Percentiles rank a stretch among this genome's conserved stretches.
These are phyloP conservation scores for Suhomyces choctaworum DNA, from an alignment of 1,139 yeast genomes.

Conservation along the genomic window DNA sequence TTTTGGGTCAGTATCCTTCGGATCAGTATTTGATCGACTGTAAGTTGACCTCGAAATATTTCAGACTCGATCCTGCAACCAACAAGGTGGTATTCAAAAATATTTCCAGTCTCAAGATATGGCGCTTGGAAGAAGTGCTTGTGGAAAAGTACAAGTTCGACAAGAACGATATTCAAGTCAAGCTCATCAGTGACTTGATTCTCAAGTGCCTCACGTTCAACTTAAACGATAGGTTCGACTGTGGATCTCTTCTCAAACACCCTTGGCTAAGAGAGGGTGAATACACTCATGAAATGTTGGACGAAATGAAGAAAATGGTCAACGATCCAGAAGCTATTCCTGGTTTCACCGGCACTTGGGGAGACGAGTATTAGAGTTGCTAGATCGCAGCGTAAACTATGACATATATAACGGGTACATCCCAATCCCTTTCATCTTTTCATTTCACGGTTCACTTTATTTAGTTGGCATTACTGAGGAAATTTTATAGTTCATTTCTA, in stretches of 20 bases:
- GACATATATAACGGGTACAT: too few species aligned
- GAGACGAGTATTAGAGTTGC: constrained; percentile 18
- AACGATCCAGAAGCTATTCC: constrained; percentile 24
- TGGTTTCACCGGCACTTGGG: constrained; percentile 29
- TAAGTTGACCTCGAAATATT: constrained; percentile 50
- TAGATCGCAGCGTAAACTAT: too few species aligned
- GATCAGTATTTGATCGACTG: constrained; percentile 52
- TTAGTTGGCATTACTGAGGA: too few species aligned
- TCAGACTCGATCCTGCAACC: constrained; percentile 43
- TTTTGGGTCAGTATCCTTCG: constrained; percentile 59
- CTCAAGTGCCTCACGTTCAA: constrained; percentile 70
- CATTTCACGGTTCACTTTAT: too few species aligned
- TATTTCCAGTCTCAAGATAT: constrained; percentile 63
- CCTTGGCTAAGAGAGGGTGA: constrained; percentile 56
- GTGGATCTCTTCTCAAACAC: constrained; percentile 49
- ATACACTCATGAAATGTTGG: constrained; percentile 52
- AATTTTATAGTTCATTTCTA: too few species aligned
- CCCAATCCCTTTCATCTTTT: too few species aligned
- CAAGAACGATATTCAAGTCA: constrained; percentile 20
- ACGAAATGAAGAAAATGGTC: constrained; percentile 21
- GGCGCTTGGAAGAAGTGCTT: constrained; percentile 68
- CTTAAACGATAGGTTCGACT: constrained; percentile 51
- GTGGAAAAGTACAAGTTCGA: constrained; percentile 68
- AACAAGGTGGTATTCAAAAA: constrained; percentile 51
- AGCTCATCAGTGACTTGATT: constrained; percentile 43